phyloP scores from a whole-genome alignment of 139 green algal genomes.

The Picochlorum sp. region DNA sequence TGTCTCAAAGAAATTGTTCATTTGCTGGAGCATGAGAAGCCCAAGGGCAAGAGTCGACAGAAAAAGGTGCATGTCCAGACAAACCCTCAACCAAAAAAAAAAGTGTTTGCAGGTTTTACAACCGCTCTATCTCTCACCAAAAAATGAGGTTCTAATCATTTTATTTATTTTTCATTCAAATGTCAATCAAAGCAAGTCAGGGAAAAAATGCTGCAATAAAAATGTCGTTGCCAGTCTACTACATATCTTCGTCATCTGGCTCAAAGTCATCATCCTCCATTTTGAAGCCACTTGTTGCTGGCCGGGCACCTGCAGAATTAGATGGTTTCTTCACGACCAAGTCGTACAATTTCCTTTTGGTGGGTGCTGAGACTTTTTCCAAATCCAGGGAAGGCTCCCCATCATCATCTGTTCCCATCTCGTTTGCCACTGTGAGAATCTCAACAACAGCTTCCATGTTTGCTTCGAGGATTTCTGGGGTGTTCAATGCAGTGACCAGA shows the following conservation, averaged over 20 bases:
- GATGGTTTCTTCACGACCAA: not conserved
- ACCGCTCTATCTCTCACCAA: too few species aligned
- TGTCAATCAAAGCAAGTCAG: too few species aligned
- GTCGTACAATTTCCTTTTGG: slow-evolving; percentile 3
- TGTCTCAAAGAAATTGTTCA: slow-evolving; percentile 12
- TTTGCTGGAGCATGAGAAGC: not conserved
- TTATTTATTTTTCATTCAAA: too few species aligned
- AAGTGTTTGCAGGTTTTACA: too few species aligned
- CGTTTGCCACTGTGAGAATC: slow-evolving; percentile 25
- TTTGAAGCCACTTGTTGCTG: not conserved
- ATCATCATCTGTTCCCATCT: slow-evolving; percentile 29
- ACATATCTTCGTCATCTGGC: slow-evolving; percentile 5
- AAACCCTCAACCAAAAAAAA: too few species aligned
- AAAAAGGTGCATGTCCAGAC: too few species aligned
- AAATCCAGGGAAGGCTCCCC: slow-evolving; percentile 31
- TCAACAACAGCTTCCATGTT: slow-evolving; percentile 34
- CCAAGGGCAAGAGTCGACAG: not conserved
- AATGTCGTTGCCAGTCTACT: not conserved
- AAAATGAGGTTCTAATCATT: too few species aligned
- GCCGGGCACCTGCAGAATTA: not conserved
- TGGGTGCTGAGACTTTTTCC: slow-evolving; percentile 8
- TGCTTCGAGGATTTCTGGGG: slow-evolving; percentile 18
- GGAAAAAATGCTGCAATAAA: too few species aligned
- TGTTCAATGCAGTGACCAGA: slow-evolving; percentile 17
- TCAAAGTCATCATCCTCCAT: slow-evolving; percentile 11